phyloP scores from a whole-genome alignment of 352 stramenopile species.

The Phytophthora kernoviae region DNA sequence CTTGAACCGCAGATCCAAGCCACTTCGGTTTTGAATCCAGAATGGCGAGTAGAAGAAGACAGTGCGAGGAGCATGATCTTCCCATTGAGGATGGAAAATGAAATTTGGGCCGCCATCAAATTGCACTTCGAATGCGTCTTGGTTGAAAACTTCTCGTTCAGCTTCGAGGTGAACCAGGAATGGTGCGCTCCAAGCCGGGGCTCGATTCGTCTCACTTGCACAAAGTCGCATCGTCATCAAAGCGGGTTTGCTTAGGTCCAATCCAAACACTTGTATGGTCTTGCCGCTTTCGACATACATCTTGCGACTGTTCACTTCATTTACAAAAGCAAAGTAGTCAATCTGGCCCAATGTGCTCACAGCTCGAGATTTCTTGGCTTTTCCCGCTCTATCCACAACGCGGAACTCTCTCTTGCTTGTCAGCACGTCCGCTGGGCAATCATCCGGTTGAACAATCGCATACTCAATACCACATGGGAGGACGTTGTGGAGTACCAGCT shows the following conservation, averaged over 20 bases:
- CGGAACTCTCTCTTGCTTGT: slow-evolving; percentile 66
- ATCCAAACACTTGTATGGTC: slow-evolving; percentile 79
- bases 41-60: slow-evolving; percentile 78
- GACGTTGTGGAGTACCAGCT: slow-evolving; percentile 83
- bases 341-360: slow-evolving; percentile 54
- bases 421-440: slow-evolving; percentile 69
- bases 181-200: slow-evolving; percentile 56
- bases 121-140: slow-evolving; percentile 59
- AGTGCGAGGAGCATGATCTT: slow-evolving; percentile 53
- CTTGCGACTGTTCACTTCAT: slow-evolving; percentile 78
- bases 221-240: slow-evolving; percentile 84
- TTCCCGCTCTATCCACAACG: slow-evolving; percentile 32
- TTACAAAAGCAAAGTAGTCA: slow-evolving; percentile 79
- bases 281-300: slow-evolving; percentile 83
- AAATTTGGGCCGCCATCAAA: slow-evolving; percentile 71
- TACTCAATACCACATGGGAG: slow-evolving; percentile 86
- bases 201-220: slow-evolving; percentile 52
- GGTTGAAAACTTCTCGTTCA: slow-evolving; percentile 52
- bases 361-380: slow-evolving; percentile 47
- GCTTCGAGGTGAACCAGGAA: slow-evolving; percentile 69
- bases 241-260: slow-evolving; percentile 67
- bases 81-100: slow-evolving; percentile 74
- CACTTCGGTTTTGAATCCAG: slow-evolving; percentile 88
- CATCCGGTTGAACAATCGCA: slow-evolving; percentile 73
- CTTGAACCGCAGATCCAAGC: slow-evolving; percentile 75